These are phyloP conservation scores for Austroboletus rostrupii DNA, from an alignment of 1,284 basidiomycete genomes.

Conservation along the genomic window DNA sequence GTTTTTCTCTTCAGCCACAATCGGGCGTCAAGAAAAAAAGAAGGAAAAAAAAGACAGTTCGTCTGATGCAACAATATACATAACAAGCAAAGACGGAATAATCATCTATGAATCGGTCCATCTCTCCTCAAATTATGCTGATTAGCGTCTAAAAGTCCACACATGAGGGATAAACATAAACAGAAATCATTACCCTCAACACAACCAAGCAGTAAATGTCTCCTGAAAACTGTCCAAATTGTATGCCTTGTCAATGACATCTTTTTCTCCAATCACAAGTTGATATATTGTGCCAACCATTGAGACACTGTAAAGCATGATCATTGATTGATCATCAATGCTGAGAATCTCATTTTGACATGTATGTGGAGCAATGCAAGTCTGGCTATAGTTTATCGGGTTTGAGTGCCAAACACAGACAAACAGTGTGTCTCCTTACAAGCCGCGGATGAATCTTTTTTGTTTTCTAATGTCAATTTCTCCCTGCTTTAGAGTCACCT, in stretches of 20 bases:
- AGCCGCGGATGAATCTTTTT: not conserved
- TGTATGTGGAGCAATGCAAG: slow-evolving; percentile 42
- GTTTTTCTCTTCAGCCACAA: too few species aligned
- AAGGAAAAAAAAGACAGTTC: too few species aligned
- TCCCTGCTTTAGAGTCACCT: slow-evolving; percentile 40
- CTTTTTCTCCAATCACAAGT: slow-evolving; percentile 44
- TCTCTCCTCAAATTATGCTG: too few species aligned
- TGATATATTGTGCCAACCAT: slow-evolving; percentile 52
- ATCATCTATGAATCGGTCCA: too few species aligned
- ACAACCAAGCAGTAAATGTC: slow-evolving; percentile 42
- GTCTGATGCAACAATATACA: too few species aligned
- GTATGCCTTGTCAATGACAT: slow-evolving; percentile 40
- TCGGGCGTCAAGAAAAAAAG: too few species aligned
- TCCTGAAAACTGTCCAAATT: slow-evolving; percentile 55
- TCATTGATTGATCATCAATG: slow-evolving; percentile 40
- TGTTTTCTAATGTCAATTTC: slow-evolving; percentile 25
- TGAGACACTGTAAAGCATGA: slow-evolving; percentile 52
- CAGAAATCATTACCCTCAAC: not conserved
- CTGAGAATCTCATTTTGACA: slow-evolving; percentile 53
- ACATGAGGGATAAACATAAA: too few species aligned
- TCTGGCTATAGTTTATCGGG: slow-evolving; percentile 27
- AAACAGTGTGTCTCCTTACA: slow-evolving; percentile 23
- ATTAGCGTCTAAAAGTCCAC: not conserved
- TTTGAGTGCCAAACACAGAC: slow-evolving; percentile 19
- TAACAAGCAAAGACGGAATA: too few species aligned